Percentiles rank a stretch among this genome's conserved stretches.
phyloP scores from a whole-genome alignment of 2,329 filamentous ascomycete species.

The Arthrobotrys conoides region DNA sequence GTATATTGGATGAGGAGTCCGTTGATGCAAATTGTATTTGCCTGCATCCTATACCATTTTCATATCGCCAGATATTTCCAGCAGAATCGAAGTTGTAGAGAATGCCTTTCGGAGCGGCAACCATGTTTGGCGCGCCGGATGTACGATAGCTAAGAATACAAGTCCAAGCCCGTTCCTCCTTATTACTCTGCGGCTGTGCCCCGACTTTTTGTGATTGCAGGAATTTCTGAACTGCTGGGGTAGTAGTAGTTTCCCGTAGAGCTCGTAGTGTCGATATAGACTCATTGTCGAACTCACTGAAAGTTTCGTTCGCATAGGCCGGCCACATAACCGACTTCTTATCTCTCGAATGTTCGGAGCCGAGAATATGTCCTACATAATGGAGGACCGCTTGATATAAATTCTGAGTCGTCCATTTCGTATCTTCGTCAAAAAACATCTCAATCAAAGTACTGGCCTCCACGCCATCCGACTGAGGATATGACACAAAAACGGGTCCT shows the following conservation, averaged over 20 bases:
- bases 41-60: too few relatives aligned
- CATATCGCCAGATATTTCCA: not conserved
- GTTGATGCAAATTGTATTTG: too few relatives aligned
- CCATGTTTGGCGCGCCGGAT: not conserved
- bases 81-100: not conserved
- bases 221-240: too few relatives aligned
- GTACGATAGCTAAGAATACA: too few relatives aligned
- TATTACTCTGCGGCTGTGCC: not conserved
- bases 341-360: not conserved
- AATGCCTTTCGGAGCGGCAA: not conserved
- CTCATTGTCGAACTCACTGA: not conserved
- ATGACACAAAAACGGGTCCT: not conserved
- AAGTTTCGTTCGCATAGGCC: not conserved
- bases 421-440: conserved; percentile 9
- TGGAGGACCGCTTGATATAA: not conserved
- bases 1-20: not conserved
- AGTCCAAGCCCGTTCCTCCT: not conserved
- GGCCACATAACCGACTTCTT: not conserved
- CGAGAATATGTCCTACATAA: not conserved
- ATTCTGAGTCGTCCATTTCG: not conserved
- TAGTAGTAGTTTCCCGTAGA: too few relatives aligned
- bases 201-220: not conserved
- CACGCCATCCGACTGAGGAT: not conserved
- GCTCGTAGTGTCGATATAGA: not conserved
- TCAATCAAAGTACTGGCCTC: not conserved